Conservation (phyloP, 805 yeast species). For the Clavispora carvajalis region DNA sequence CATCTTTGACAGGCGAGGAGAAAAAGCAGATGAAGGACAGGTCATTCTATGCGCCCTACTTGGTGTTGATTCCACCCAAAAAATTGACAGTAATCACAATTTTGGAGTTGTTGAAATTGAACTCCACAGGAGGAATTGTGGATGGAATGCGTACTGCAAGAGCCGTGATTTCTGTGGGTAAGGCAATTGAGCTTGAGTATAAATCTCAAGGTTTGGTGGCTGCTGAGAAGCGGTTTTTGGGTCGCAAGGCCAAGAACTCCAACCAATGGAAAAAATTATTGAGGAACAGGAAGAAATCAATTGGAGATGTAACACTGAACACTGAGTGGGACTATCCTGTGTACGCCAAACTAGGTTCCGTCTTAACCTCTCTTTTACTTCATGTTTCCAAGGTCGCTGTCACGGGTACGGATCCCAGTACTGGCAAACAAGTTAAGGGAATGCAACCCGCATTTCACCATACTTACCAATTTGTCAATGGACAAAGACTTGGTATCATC, state of each 20-base stretch:
- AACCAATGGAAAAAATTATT: constrained; percentile 44
- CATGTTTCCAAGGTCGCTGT: constrained; percentile 82
- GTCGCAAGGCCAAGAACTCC: constrained; percentile 39
- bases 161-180: constrained; percentile 76
- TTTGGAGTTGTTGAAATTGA: constrained; percentile 69
- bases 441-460: constrained; percentile 89
- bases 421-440: constrained; percentile 62
- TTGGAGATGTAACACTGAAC: constrained; percentile 5
- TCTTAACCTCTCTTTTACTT: constrained; percentile 65
- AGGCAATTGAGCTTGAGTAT: constrained; percentile 79
- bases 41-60: constrained; percentile 68
- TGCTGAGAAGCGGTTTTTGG: constrained; percentile 49
- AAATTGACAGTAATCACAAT: constrained; percentile 81
- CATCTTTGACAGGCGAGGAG: constrained; percentile 7
- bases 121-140: constrained; percentile 67
- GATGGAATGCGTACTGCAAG: constrained; percentile 84
- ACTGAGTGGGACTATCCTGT: constrained; percentile 23
- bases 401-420: constrained; percentile 72
- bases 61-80: constrained; percentile 67
- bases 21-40: constrained; percentile 37
- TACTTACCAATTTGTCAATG: constrained; percentile 74
- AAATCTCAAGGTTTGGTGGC: constrained; percentile 61
- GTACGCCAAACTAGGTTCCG: constrained; percentile 71
- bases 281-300: constrained; percentile 10
- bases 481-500: constrained; percentile 76